Conservation (phyloP, 2,329 filamentous ascomycete species). For the Trematosphaeria pertusa region DNA sequence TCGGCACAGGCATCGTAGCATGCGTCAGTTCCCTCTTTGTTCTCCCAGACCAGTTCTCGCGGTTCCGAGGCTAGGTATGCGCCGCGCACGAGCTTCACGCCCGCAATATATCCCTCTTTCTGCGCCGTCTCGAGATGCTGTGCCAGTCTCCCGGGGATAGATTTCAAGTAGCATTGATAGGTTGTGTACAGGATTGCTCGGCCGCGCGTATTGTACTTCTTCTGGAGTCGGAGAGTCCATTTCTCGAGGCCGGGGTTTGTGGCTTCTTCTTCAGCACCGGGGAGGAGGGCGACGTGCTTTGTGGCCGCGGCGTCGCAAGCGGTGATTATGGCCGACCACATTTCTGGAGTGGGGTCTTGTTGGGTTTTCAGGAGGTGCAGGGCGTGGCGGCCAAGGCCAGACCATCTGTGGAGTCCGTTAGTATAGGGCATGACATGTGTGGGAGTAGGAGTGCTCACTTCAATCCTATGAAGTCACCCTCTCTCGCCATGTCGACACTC, state of each 20-base stretch:
- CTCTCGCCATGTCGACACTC: constrained; percentile 65
- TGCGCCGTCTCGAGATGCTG: constrained; percentile 55
- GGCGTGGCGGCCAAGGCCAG: constrained; percentile 78
- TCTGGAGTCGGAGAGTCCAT: constrained; percentile 80
- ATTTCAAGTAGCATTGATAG: constrained; percentile 65
- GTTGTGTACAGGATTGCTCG: constrained; percentile 75
- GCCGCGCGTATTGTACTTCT: constrained; percentile 72
- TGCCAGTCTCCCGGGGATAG: constrained; percentile 52
- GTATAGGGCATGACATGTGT: constrained; percentile 1
- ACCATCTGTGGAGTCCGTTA: constrained; percentile 63
- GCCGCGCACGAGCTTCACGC: constrained; percentile 64
- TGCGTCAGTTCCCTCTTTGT: constrained; percentile 60
- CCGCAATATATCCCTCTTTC: constrained; percentile 59
- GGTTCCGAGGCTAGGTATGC: constrained; percentile 63
- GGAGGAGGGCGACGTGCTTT: constrained; percentile 75
- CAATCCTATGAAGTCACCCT: constrained; percentile 62
- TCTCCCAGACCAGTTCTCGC: constrained; percentile 59
- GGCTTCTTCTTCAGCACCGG: constrained; percentile 84
- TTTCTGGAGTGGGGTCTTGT: constrained; percentile 66
- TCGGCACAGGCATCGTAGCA: constrained; percentile 76
- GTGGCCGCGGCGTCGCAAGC: constrained; percentile 76
- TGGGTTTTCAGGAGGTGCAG: constrained; percentile 70
- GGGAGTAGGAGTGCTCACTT: constrained; percentile 48
- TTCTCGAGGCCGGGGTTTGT: constrained; percentile 81
- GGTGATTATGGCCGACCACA: constrained; percentile 73